Evolutionary conservation across 306 rosid genomes (phyloP).

Genomic region (Medicago lupulina): DNA sequence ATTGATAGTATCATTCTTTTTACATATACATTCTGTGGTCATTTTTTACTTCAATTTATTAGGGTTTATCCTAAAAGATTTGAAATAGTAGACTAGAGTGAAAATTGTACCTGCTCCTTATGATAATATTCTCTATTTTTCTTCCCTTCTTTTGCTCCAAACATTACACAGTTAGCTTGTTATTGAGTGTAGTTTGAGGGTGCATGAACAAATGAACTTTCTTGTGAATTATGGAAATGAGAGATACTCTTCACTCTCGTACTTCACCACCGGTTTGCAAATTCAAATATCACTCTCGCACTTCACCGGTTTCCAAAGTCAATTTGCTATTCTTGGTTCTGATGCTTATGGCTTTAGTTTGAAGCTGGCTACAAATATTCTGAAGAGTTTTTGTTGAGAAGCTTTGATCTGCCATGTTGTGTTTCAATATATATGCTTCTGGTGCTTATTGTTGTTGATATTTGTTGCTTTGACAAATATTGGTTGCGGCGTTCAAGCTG

Average conservation of each 20-base stretch:
- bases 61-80: conserved; percentile 13
- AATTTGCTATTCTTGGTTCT: not conserved
- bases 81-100: conserved; percentile 21
- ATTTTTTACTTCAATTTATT: not conserved
- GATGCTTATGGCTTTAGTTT: conserved; percentile 22
- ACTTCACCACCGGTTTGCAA: too few relatives aligned
- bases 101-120: conserved; percentile 9
- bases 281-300: not conserved
- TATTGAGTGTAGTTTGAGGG: conserved; percentile 28
- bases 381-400: conserved; percentile 19
- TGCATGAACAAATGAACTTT: conserved; percentile 11
- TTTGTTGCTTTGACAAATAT: conserved; percentile 25
- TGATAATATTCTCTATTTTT: conserved; percentile 12
- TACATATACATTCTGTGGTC: too few relatives aligned
- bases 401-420: conserved; percentile 26
- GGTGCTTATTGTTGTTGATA: not conserved
- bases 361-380: not conserved
- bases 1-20: too few relatives aligned
- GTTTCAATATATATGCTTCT: not conserved
- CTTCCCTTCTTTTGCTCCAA: conserved; percentile 26
- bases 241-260: not conserved
- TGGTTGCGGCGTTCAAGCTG: conserved; percentile 51
- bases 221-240: conserved; percentile 19
- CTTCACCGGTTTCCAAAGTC: conserved; percentile 1
- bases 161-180: not conserved